These are phyloP conservation scores for Cryphonectria nitschkei DNA, from an alignment of 2,329 filamentous ascomycete genomes.

Conservation along the genomic window DNA sequence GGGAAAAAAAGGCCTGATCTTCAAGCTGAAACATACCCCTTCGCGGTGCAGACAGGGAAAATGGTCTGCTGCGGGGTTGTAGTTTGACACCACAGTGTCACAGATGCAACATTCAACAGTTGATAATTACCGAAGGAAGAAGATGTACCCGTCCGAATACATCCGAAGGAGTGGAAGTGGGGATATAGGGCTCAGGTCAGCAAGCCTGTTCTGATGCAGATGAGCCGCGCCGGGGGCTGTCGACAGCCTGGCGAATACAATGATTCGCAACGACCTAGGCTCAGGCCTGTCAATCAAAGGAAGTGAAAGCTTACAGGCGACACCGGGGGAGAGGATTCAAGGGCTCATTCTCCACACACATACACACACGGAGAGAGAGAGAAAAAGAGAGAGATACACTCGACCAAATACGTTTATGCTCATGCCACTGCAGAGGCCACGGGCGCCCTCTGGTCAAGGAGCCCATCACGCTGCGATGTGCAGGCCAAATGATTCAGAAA, in stretches of 20 bases:
- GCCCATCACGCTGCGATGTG: background rate
- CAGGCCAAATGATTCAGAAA: background rate
- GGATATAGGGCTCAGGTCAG: slow-evolving; percentile 5
- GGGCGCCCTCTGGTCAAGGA: background rate
- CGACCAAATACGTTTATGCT: background rate
- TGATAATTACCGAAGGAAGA: background rate
- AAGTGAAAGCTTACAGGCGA: background rate
- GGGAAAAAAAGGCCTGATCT: background rate
- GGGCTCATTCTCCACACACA: background rate
- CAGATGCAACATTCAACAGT: slow-evolving; percentile 5
- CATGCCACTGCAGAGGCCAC: background rate
- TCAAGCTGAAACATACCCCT: background rate
- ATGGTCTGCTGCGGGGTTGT: background rate
- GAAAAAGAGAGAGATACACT: background rate
- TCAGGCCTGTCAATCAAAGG: background rate
- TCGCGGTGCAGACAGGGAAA: background rate
- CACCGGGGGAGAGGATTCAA: background rate
- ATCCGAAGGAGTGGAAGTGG: background rate
- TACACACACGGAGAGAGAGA: background rate
- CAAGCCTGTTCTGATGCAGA: background rate
- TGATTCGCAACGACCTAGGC: background rate
- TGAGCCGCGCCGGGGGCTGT: slow-evolving; percentile 3
- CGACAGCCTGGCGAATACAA: background rate
- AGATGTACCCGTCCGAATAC: background rate
- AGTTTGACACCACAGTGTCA: background rate